Percentiles rank a stretch among this genome's conserved stretches.
Evolutionary conservation across 495 filamentous ascomycete species (phyloP).

Genomic region (Aspergillus cristatus): DNA sequence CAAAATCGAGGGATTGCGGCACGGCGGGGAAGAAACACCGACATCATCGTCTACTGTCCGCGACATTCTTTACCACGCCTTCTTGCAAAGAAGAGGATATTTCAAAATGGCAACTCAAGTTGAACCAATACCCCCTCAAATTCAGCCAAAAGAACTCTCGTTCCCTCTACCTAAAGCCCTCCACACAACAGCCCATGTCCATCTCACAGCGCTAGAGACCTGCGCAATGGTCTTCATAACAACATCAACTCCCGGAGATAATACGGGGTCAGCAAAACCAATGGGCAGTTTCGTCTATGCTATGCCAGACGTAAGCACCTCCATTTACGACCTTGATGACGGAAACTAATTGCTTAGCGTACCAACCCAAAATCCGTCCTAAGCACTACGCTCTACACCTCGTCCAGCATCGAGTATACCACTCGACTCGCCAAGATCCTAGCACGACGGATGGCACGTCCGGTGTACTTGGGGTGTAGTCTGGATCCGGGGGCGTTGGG

Average conservation of each 20-base stretch:
- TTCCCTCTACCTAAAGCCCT: slow-evolving; percentile 67
- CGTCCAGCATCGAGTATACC: slow-evolving; percentile 73
- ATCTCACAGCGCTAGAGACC: slow-evolving; percentile 58
- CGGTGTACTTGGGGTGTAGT: slow-evolving; percentile 78
- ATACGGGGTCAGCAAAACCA: slow-evolving; percentile 26
- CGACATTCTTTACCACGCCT: no score
- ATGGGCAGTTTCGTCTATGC: slow-evolving; percentile 80
- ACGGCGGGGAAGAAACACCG: slow-evolving; percentile 12
- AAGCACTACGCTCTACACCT: slow-evolving; percentile 70
- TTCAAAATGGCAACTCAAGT: slow-evolving; percentile 1
- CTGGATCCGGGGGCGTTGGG: slow-evolving; percentile 52
- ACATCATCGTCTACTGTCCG: no score
- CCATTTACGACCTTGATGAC: neutral
- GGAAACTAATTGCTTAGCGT: slow-evolving; percentile 18
- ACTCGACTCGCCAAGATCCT: slow-evolving; percentile 76
- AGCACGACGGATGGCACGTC: slow-evolving; percentile 55
- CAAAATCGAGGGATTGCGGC: no score
- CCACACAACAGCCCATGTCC: slow-evolving; percentile 72
- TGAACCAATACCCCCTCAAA: slow-evolving; percentile 16
- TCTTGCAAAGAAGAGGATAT: no score
- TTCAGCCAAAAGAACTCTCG: slow-evolving; percentile 55
- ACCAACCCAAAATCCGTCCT: slow-evolving; percentile 35
- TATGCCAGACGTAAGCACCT: slow-evolving; percentile 65
- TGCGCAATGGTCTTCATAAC: slow-evolving; percentile 69
- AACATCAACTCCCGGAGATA: slow-evolving; percentile 54